Conservation (phyloP, 768 basidiomycete genomes). For the Auriculariales sp. region DNA sequence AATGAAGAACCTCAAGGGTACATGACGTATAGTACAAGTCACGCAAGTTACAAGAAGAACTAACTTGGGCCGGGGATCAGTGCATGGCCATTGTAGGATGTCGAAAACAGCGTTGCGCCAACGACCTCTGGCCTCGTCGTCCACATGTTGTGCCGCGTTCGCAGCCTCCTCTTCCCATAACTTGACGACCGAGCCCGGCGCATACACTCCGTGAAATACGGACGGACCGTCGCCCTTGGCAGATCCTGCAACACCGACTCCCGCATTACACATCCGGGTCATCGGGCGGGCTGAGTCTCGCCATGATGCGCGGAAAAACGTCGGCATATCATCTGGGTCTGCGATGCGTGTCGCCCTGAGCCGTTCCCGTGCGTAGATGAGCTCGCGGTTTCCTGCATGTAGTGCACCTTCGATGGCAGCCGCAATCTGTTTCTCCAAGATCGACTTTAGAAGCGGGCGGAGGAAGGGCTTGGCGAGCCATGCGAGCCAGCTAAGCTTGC, state of each 20-base stretch:
- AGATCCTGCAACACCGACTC: not conserved
- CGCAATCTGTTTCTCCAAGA: not conserved
- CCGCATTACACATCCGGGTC: not conserved
- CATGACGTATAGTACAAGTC: too few species aligned
- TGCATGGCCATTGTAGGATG: not conserved
- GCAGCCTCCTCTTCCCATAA: not conserved
- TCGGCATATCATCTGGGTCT: not conserved
- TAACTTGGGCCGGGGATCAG: too few species aligned
- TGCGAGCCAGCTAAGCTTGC: not conserved
- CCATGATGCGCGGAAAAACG: not conserved
- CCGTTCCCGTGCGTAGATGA: not conserved
- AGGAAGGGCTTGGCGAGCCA: not conserved
- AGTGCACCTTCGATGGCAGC: not conserved
- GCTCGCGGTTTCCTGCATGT: not conserved
- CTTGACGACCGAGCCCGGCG: not conserved
- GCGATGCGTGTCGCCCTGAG: not conserved
- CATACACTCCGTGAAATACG: not conserved
- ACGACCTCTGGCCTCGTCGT: not conserved
- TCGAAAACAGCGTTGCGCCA: not conserved
- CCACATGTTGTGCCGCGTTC: not conserved
- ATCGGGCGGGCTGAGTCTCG: not conserved
- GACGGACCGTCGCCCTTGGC: not conserved
- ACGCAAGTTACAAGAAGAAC: too few species aligned
- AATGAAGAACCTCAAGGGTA: too few species aligned
- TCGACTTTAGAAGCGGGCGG: not conserved